A percentile compares a stretch with the other conserved stretches of the same genome.
Conservation (phyloP, 2,329 filamentous ascomycete species). For the Alternaria conjuncta region DNA sequence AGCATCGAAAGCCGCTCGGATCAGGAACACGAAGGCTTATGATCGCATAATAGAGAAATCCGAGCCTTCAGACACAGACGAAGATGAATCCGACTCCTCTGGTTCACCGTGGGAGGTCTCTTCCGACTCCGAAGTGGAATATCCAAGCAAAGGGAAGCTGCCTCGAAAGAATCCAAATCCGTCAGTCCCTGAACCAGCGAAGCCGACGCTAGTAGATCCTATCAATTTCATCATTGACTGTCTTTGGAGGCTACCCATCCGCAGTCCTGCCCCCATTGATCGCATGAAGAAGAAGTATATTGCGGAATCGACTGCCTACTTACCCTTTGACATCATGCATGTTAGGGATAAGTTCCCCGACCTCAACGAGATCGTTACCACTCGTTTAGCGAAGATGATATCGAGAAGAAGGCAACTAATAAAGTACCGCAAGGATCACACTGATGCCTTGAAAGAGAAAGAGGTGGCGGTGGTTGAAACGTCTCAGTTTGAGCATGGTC, state of each 20-base stretch:
- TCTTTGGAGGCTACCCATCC: neutral
- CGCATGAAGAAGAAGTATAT: neutral
- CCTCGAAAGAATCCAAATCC: neutral
- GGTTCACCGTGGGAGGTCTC: neutral
- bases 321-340: neutral
- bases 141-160: neutral
- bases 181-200: too few species aligned
- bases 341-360: neutral
- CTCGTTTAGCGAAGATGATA: neutral
- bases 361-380: neutral
- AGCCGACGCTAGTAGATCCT: neutral
- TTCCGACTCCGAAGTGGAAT: neutral
- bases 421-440: neutral
- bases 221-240: neutral
- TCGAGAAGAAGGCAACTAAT: neutral
- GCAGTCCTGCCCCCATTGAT: neutral
- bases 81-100: neutral
- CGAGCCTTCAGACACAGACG: neutral
- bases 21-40: neutral
- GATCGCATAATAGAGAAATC: neutral
- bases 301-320: neutral
- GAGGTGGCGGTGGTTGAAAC: neutral
- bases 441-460: neutral
- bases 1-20: neutral
- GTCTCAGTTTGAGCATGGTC: fast-evolving